phyloP scores from a whole-genome alignment of 345 rosid genomes.

The Geranium brycei region DNA sequence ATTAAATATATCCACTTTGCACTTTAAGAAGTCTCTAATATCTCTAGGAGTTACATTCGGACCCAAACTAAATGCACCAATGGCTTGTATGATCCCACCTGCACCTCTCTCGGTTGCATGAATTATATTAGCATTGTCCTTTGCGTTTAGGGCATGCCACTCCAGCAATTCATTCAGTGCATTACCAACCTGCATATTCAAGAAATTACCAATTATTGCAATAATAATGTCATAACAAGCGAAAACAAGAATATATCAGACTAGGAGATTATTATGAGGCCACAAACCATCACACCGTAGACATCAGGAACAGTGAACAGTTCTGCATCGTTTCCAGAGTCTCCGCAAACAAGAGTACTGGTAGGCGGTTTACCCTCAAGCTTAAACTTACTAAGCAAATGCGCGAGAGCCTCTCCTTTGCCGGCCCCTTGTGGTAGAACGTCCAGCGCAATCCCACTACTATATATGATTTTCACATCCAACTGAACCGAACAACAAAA shows the following conservation, averaged over 20 bases:
- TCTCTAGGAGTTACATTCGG: slow-evolving; percentile 62
- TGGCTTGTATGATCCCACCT: slow-evolving; percentile 76
- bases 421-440: slow-evolving; percentile 75
- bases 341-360: slow-evolving; percentile 81
- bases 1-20: slow-evolving; percentile 16
- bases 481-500: slow-evolving; percentile 29
- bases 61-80: slow-evolving; percentile 53
- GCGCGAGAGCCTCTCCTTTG: slow-evolving; percentile 72
- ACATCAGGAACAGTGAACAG: slow-evolving; percentile 52
- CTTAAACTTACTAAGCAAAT: slow-evolving; percentile 50
- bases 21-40: slow-evolving; percentile 24
- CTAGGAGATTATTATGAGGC: slow-evolving; percentile 6
- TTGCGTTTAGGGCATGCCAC: slow-evolving; percentile 61
- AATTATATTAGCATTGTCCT: slow-evolving; percentile 40
- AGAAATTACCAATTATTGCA: neutral
- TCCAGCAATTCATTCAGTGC: slow-evolving; percentile 66
- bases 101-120: slow-evolving; percentile 68
- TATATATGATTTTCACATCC: slow-evolving; percentile 63
- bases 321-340: slow-evolving; percentile 89
- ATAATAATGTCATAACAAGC: neutral
- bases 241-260: neutral
- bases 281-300: slow-evolving; percentile 74
- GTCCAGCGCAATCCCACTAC: slow-evolving; percentile 67
- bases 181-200: slow-evolving; percentile 55
- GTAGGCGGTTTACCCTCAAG: slow-evolving; percentile 32